A percentile compares a stretch with the other conserved stretches of the same genome.
These are phyloP conservation scores for Nephelium lappaceum DNA, from an alignment of 345 rosid genomes.

Conservation along the genomic window DNA sequence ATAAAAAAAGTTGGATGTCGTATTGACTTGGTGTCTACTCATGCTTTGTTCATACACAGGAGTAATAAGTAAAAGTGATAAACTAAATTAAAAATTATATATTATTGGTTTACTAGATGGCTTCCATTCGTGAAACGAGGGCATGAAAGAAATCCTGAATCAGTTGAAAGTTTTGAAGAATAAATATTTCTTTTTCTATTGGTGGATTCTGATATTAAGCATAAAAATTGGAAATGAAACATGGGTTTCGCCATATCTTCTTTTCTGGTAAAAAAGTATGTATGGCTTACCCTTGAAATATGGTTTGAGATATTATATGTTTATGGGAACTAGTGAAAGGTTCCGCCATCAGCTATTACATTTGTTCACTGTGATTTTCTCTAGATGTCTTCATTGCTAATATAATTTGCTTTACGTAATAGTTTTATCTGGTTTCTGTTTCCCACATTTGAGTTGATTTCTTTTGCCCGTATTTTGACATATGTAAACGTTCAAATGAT, in stretches of 20 bases:
- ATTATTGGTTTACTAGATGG: neutral
- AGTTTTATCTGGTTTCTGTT: neutral
- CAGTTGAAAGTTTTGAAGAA: neutral
- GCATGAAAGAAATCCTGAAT: slow-evolving; percentile 10
- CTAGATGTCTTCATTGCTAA: neutral
- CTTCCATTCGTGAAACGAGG: neutral
- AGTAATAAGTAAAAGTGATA: too few relatives aligned
- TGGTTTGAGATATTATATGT: neutral
- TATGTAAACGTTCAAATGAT: slow-evolving; percentile 3
- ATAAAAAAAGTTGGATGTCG: neutral
- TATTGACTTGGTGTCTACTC: neutral
- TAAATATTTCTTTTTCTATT: neutral
- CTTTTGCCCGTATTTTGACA: neutral
- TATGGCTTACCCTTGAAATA: neutral
- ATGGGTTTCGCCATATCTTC: neutral
- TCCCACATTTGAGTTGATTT: slow-evolving; percentile 8
- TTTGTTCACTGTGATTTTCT: neutral
- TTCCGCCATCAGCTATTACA: neutral
- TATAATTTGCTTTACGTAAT: neutral
- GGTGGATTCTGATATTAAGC: neutral
- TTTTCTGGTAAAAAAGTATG: neutral
- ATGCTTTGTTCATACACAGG: neutral
- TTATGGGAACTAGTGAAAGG: neutral
- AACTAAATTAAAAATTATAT: too few relatives aligned
- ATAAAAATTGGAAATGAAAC: neutral